These are phyloP conservation scores for Termitomyces sp. DNA, from an alignment of 768 basidiomycete genomes.

Conservation along the genomic window DNA sequence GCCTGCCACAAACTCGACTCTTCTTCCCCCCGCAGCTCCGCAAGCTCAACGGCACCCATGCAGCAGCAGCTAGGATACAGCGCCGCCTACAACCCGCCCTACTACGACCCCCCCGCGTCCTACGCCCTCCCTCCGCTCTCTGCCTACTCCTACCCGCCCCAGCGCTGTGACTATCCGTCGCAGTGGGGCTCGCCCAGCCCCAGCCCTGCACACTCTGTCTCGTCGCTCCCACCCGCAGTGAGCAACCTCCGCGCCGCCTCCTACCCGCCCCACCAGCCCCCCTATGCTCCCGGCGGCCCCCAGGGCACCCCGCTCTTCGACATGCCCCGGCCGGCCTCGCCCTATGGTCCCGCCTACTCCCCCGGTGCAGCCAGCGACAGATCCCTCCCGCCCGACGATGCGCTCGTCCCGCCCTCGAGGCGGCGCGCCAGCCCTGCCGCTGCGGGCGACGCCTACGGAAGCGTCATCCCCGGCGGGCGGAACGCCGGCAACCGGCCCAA, in stretches of 20 bases:
- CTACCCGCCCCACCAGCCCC: constrained; percentile 24
- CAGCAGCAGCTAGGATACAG: constrained; percentile 42
- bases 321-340: constrained; percentile 1
- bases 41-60: constrained; percentile 35
- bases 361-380: not conserved
- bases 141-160: constrained; percentile 32
- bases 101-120: constrained; percentile 31
- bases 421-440: constrained; percentile 46
- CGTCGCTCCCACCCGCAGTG: constrained; percentile 6
- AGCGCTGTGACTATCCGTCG: constrained; percentile 28
- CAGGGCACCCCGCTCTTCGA: constrained; percentile 1
- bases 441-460: constrained; percentile 32
- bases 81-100: constrained; percentile 17
- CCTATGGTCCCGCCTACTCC: not conserved
- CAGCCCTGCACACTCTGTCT: constrained; percentile 23
- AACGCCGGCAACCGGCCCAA: constrained; percentile 60
- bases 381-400: constrained; percentile 20
- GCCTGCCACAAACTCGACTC: constrained; percentile 64
- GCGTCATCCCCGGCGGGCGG: constrained; percentile 37
- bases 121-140: constrained; percentile 38
- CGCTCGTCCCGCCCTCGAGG: constrained; percentile 51
- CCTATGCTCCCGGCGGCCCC: constrained; percentile 29
- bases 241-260: constrained; percentile 26
- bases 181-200: constrained; percentile 11
- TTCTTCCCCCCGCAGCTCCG: constrained; percentile 33